Evolutionary conservation across 495 filamentous ascomycete genomes (phyloP).

Genomic region (Coniosporium apollinis): DNA sequence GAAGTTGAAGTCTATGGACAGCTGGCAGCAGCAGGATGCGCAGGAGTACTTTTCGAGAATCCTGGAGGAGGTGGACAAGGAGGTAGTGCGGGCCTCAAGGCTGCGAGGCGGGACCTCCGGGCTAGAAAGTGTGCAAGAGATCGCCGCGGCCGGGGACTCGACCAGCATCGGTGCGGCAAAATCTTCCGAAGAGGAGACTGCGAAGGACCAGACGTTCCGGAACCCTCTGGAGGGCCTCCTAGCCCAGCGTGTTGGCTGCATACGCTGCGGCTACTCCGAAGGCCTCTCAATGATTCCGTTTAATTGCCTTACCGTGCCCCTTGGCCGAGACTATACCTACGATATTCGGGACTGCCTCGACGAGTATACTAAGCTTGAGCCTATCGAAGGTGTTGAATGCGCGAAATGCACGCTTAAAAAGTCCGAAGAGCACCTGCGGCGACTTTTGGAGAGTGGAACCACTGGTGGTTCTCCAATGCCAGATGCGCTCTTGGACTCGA

Average conservation of each 20-base stretch:
- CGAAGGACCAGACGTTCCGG: not conserved
- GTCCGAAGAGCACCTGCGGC: constrained; percentile 30
- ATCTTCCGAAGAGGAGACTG: constrained; percentile 15
- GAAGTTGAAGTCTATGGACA: constrained; percentile 71
- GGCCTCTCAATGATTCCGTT: constrained; percentile 79
- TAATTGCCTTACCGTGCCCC: constrained; percentile 78
- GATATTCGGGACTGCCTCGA: constrained; percentile 64
- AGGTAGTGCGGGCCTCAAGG: constrained; percentile 33
- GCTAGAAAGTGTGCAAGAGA: constrained; percentile 23
- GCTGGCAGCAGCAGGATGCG: constrained; percentile 93
- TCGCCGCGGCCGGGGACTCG: constrained; percentile 1
- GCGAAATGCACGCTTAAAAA: constrained; percentile 70
- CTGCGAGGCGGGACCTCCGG: constrained; percentile 11
- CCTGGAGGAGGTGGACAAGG: constrained; percentile 71
- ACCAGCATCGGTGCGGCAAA: constrained; percentile 13
- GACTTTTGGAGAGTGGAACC: constrained; percentile 21
- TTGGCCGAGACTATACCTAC: constrained; percentile 35
- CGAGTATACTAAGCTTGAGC: constrained; percentile 68
- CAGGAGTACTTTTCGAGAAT: constrained; percentile 95
- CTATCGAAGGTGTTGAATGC: constrained; percentile 79
- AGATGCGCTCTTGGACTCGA: constrained; percentile 7
- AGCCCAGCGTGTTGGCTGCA: constrained; percentile 81
- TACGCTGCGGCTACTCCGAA: constrained; percentile 69
- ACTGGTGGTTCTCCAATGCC: constrained; percentile 1
- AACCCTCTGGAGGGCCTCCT: constrained; percentile 78